A percentile compares a stretch with the other conserved stretches of the same genome.
These are phyloP conservation scores for Trichoderma brevicompactum DNA, from an alignment of 2,329 filamentous ascomycete species.

Conservation along the genomic window DNA sequence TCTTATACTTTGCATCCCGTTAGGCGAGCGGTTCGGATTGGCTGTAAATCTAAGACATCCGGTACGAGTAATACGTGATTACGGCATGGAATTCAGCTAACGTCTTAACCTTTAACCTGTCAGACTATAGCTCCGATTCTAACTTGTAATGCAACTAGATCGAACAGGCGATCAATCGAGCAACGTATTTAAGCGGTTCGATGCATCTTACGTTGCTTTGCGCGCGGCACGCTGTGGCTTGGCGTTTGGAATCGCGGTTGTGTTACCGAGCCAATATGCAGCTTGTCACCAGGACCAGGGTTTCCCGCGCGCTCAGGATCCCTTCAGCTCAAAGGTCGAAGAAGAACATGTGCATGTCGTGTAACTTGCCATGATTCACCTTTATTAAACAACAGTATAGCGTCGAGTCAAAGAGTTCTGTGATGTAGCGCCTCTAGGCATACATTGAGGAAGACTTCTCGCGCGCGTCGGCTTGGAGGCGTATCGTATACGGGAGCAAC, in stretches of 20 bases:
- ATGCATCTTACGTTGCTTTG: not conserved
- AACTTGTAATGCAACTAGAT: conserved; percentile 7
- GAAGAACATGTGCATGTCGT: no score
- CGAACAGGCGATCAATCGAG: not conserved
- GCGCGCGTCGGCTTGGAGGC: no score
- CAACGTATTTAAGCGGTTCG: not conserved
- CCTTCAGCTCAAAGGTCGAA: no score
- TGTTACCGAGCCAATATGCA: not conserved
- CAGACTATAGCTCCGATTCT: conserved; percentile 16
- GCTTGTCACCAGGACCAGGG: not conserved
- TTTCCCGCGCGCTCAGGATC: no score
- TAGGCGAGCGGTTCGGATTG: not conserved
- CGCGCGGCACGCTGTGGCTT: conserved; percentile 1
- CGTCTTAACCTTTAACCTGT: conserved; percentile 13
- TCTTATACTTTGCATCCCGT: conserved; percentile 4
- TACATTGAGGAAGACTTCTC: no score
- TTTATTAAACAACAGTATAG: no score
- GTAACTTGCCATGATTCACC: no score
- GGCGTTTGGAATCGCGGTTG: not conserved
- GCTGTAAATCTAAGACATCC: conserved; percentile 3
- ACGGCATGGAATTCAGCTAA: not conserved
- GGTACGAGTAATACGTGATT: not conserved
- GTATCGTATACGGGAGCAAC: no score
- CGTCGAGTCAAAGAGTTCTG: no score
- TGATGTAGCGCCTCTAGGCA: no score